A percentile compares a stretch with the other conserved stretches of the same genome.
phyloP scores from a whole-genome alignment of 169 alveolate genomes.

The Plasmodium coatneyi region DNA sequence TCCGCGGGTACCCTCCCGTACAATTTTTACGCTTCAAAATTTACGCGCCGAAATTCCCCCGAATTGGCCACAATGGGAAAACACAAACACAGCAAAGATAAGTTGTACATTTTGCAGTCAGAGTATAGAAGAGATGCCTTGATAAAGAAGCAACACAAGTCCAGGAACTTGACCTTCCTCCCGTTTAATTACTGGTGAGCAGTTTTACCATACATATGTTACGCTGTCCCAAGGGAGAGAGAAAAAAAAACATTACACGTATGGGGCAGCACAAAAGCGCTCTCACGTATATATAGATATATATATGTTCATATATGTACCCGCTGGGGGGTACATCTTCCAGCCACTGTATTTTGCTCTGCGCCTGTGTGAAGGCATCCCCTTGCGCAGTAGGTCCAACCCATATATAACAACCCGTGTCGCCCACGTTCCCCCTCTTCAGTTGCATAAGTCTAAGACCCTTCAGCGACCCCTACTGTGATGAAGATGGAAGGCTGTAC shows the following conservation, averaged over 20 bases:
- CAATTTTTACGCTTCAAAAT: not conserved
- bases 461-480: slow-evolving; percentile 68
- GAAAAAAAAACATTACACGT: not conserved
- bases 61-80: slow-evolving; percentile 87
- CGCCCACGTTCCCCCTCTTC: not conserved
- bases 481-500: slow-evolving; percentile 70
- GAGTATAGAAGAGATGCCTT: slow-evolving; percentile 89
- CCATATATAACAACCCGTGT: not conserved
- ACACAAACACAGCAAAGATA: slow-evolving; percentile 94
- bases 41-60: not conserved
- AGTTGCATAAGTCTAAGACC: slow-evolving; percentile 73
- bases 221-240: not conserved
- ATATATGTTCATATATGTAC: not conserved
- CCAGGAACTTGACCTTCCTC: slow-evolving; percentile 26
- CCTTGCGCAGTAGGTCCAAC: not conserved
- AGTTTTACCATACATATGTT: not conserved
- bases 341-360: not conserved
- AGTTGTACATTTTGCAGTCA: slow-evolving; percentile 89
- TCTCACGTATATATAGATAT: not conserved
- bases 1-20: not conserved
- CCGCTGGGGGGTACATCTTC: not conserved
- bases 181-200: slow-evolving; percentile 70
- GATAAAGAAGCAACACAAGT: slow-evolving; percentile 78
- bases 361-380: not conserved
- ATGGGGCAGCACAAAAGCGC: not conserved